phyloP scores from a whole-genome alignment of 352 stramenopile genomes.

The Pythium aristosporum region DNA sequence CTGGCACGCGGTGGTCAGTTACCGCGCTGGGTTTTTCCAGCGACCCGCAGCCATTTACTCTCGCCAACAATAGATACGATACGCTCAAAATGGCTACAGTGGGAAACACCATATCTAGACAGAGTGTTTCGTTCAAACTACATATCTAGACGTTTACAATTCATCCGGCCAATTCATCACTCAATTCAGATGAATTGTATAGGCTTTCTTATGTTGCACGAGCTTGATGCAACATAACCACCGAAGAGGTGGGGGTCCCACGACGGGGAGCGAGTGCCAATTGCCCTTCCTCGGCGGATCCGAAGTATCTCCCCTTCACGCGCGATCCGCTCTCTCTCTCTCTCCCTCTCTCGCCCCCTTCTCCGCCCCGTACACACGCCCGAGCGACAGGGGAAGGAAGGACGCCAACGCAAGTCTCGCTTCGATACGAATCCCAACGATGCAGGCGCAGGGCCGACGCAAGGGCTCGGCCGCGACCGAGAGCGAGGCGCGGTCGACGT shows the following conservation, averaged over 20 bases:
- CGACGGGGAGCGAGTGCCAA: neutral
- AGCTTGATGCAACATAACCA: neutral
- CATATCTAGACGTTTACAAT: too few species aligned
- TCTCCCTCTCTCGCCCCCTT: neutral
- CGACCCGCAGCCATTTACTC: too few species aligned
- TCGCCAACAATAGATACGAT: neutral
- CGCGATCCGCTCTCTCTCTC: constrained; percentile 3
- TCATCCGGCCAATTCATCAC: too few species aligned
- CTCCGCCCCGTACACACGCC: neutral
- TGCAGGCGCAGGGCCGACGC: constrained; percentile 18
- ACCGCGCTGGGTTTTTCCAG: neutral
- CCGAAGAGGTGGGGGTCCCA: neutral
- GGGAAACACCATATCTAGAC: too few species aligned
- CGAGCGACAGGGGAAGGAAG: neutral
- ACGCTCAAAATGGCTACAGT: too few species aligned
- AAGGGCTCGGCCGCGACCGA: constrained; percentile 18
- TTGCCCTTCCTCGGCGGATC: neutral
- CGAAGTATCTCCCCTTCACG: neutral
- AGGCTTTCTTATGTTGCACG: constrained; percentile 1
- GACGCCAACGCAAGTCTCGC: neutral
- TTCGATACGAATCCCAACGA: neutral
- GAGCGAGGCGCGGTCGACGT: constrained; percentile 8
- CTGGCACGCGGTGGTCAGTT: neutral
- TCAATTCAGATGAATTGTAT: constrained; percentile 1
- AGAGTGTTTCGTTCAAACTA: too few species aligned